A percentile compares a stretch with the other conserved stretches of the same genome.
Conservation (phyloP, 495 filamentous ascomycete genomes). For the Chlorociboria aeruginascens region DNA sequence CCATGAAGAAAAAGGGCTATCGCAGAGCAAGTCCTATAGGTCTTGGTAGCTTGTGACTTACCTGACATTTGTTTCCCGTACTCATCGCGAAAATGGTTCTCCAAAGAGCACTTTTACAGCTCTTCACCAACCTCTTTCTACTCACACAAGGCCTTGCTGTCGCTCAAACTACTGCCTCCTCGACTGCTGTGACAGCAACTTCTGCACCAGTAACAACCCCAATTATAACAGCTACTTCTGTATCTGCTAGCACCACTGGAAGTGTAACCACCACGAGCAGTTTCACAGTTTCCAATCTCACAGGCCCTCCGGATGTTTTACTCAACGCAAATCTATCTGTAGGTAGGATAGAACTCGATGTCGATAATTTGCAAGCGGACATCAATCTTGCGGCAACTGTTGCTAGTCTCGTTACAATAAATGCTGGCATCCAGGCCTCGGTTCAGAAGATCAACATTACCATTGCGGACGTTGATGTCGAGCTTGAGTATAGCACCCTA, state of each 20-base stretch:
- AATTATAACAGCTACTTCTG: slow-evolving; percentile 7
- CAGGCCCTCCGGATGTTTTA: slow-evolving; percentile 34
- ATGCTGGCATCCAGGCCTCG: slow-evolving; percentile 39
- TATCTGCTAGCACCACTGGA: background rate
- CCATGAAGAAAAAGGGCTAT: too few relatives aligned
- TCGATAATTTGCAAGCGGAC: slow-evolving; percentile 40
- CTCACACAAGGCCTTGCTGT: background rate
- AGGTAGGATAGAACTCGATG: slow-evolving; percentile 41
- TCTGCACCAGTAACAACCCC: slow-evolving; percentile 10
- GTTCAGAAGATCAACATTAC: slow-evolving; percentile 46
- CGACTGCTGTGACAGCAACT: slow-evolving; percentile 11
- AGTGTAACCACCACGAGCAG: slow-evolving; percentile 10
- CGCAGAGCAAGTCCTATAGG: too few relatives aligned
- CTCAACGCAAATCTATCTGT: slow-evolving; percentile 41
- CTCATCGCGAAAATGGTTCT: too few relatives aligned
- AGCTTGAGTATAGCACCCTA: slow-evolving; percentile 29
- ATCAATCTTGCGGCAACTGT: slow-evolving; percentile 44
- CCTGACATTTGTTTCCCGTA: too few relatives aligned
- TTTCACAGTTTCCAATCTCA: background rate
- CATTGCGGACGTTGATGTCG: slow-evolving; percentile 40
- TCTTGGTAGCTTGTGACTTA: too few relatives aligned
- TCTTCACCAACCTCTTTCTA: background rate
- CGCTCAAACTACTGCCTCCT: background rate
- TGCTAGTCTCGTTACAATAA: slow-evolving; percentile 39
- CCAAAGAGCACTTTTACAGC: too few relatives aligned